Conservation (phyloP, 257 asterid genomes). For the Gentiana straminea region DNA sequence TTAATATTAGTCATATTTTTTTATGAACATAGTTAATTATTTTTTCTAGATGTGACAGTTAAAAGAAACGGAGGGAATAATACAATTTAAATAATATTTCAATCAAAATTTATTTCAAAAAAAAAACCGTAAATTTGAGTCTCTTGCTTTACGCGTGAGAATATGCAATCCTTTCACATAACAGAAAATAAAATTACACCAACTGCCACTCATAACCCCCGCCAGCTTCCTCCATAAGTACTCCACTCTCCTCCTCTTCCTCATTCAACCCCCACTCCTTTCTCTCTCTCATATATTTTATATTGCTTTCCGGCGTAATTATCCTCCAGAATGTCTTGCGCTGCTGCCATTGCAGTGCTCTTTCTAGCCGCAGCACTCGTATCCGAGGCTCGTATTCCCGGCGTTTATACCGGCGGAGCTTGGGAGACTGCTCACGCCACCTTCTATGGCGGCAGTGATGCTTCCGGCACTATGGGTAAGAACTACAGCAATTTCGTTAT, state of each 20-base stretch:
- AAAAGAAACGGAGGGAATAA: too few species aligned
- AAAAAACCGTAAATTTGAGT: not conserved
- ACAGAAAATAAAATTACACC: conserved; percentile 14
- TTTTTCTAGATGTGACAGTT: too few species aligned
- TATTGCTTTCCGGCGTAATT: not conserved
- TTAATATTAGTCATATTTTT: too few species aligned
- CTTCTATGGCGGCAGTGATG: conserved; percentile 83
- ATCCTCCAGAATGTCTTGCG: conserved; percentile 21
- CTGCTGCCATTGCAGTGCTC: conserved; percentile 21
- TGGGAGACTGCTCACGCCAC: conserved; percentile 84
- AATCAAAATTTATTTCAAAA: not conserved
- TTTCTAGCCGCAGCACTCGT: conserved; percentile 9
- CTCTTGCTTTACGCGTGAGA: not conserved
- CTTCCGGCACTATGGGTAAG: conserved; percentile 90
- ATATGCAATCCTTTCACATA: not conserved
- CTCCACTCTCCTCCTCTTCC: conserved; percentile 19
- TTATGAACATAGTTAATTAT: too few species aligned
- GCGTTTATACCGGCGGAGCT: conserved; percentile 47
- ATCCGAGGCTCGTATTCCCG: conserved; percentile 50
- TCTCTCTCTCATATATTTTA: not conserved
- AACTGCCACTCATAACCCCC: conserved; percentile 34
- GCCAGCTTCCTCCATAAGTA: conserved; percentile 48
- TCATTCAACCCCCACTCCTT: not conserved
- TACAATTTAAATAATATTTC: too few species aligned
- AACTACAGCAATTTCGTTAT: too few species aligned